Evolutionary conservation across 2,329 filamentous ascomycete species (phyloP).

Genomic region (Aureobasidium leucospermi): DNA sequence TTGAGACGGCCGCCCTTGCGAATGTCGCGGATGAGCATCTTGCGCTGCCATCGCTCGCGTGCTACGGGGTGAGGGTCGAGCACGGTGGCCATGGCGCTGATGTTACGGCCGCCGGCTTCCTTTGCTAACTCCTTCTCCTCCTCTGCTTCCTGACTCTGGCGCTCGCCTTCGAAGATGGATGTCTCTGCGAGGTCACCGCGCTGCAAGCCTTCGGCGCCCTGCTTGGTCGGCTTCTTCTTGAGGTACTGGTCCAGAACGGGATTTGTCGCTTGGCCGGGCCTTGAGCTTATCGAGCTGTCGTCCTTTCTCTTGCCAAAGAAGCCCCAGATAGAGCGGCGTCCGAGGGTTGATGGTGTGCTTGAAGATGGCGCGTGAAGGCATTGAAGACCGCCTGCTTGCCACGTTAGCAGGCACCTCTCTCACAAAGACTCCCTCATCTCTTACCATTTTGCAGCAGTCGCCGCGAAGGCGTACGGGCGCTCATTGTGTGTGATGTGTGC

Average conservation of each 20-base stretch:
- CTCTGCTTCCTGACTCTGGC: constrained; percentile 18
- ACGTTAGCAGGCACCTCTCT: background rate
- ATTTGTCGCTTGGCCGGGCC: constrained; percentile 27
- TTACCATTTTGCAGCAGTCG: constrained; percentile 55
- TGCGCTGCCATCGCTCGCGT: constrained; percentile 70
- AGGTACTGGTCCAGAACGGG: constrained; percentile 58
- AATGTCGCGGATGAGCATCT: constrained; percentile 73
- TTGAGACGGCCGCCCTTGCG: constrained; percentile 59
- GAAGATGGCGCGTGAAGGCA: constrained; percentile 16
- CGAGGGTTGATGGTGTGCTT: constrained; percentile 10
- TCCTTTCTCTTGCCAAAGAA: constrained; percentile 19
- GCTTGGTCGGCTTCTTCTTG: constrained; percentile 25
- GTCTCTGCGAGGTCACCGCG: constrained; percentile 40
- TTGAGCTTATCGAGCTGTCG: background rate
- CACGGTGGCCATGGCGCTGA: constrained; percentile 51
- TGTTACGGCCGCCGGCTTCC: constrained; percentile 32
- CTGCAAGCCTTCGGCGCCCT: constrained; percentile 14
- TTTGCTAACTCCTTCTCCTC: constrained; percentile 20
- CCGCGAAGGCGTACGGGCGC: constrained; percentile 55
- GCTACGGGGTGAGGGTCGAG: constrained; percentile 69
- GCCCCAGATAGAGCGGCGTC: constrained; percentile 18
- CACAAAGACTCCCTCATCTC: constrained; percentile 18
- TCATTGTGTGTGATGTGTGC: constrained; percentile 44
- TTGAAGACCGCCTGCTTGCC: constrained; percentile 15
- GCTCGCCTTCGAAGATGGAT: constrained; percentile 47